These are phyloP conservation scores for Calocera viscosa DNA, from an alignment of 768 basidiomycete species.

Conservation along the genomic window DNA sequence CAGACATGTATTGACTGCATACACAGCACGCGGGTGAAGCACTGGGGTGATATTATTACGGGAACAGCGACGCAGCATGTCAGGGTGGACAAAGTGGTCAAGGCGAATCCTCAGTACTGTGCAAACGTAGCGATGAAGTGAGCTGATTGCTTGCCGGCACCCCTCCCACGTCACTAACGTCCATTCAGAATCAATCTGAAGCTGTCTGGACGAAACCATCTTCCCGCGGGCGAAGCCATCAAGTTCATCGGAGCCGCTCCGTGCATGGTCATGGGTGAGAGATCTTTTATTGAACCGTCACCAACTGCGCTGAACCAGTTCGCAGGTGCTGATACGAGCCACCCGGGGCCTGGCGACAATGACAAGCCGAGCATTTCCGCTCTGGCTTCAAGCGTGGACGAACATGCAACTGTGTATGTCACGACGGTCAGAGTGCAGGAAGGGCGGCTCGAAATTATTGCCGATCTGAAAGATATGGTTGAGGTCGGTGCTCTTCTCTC, in stretches of 20 bases:
- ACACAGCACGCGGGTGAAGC: neutral
- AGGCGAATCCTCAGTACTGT: neutral
- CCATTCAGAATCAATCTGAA: neutral
- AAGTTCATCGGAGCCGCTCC: neutral
- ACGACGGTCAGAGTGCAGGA: neutral
- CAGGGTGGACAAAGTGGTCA: neutral
- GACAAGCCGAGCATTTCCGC: conserved; percentile 2
- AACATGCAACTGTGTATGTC: neutral
- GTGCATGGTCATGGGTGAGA: neutral
- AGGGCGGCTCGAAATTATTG: neutral
- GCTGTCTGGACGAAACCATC: neutral
- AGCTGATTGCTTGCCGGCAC: neutral
- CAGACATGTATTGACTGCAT: neutral
- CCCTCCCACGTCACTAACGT: neutral
- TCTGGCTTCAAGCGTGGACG: neutral
- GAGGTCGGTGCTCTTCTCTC: neutral
- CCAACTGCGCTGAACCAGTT: neutral
- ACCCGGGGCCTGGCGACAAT: neutral
- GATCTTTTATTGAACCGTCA: neutral
- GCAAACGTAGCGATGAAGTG: conserved; percentile 3
- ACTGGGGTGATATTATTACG: neutral
- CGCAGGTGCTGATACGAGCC: conserved; percentile 1
- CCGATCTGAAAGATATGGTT: neutral
- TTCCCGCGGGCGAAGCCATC: neutral
- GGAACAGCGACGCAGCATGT: neutral